A percentile compares a stretch with the other conserved stretches of the same genome.
These are phyloP conservation scores for Podaxis mareebaensis DNA, from an alignment of 768 basidiomycete genomes.

Conservation along the genomic window DNA sequence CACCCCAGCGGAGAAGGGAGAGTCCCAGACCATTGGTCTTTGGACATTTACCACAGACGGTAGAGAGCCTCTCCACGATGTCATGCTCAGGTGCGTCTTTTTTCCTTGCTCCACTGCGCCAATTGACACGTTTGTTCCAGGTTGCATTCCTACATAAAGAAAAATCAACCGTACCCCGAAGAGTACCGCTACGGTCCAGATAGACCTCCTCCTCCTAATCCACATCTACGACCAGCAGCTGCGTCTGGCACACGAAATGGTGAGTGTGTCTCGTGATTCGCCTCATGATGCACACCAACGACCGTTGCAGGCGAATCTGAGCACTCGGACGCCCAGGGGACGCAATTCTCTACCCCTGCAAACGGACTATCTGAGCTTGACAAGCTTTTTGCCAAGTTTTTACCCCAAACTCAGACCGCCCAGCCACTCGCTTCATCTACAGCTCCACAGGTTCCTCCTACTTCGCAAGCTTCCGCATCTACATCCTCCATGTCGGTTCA, in stretches of 20 bases:
- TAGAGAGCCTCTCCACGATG: conserved; percentile 70
- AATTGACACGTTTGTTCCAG: conserved; percentile 30
- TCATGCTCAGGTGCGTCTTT: conserved; percentile 61
- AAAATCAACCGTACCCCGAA: conserved; percentile 69
- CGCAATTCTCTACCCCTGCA: background rate
- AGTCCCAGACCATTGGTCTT: conserved; percentile 60
- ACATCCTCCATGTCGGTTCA: conserved; percentile 47
- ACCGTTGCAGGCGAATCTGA: background rate
- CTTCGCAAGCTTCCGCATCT: conserved; percentile 26
- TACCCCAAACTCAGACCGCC: conserved; percentile 24
- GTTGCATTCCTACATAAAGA: conserved; percentile 66
- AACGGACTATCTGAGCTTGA: conserved; percentile 41
- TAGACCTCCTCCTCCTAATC: conserved; percentile 58
- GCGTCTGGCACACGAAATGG: background rate
- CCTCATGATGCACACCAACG: background rate
- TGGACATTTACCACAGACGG: conserved; percentile 76
- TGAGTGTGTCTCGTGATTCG: background rate
- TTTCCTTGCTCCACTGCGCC: background rate
- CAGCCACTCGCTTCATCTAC: conserved; percentile 24
- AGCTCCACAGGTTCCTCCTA: conserved; percentile 21
- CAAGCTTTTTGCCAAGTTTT: conserved; percentile 47
- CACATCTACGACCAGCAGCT: conserved; percentile 25
- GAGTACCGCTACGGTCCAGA: conserved; percentile 70
- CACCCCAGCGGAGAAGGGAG: conserved; percentile 50
- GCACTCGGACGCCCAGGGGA: conserved; percentile 18